Conservation (phyloP, 768 basidiomycete genomes). For the Pleurotus salmoneostramineus region DNA sequence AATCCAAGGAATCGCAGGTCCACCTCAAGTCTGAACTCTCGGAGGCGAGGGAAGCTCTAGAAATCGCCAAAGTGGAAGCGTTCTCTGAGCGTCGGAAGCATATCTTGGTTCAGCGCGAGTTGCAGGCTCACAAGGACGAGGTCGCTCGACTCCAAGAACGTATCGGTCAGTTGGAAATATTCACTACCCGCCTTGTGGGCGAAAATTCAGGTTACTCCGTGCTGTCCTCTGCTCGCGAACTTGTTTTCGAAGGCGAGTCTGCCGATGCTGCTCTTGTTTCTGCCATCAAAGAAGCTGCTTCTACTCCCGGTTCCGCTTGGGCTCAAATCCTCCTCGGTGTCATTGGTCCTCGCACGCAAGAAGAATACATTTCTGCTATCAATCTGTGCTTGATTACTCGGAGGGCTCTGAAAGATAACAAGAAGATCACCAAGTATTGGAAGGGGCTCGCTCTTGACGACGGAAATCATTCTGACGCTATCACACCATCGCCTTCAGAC, state of each 20-base stretch:
- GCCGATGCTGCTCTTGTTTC: constrained; percentile 39
- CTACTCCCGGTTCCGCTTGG: constrained; percentile 36
- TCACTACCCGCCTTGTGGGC: constrained; percentile 33
- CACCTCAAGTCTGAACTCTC: background rate
- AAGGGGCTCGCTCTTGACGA: constrained; percentile 28
- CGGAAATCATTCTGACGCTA: constrained; percentile 4
- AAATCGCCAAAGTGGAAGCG: constrained; percentile 21
- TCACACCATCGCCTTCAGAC: constrained; percentile 18
- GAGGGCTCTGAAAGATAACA: constrained; percentile 25
- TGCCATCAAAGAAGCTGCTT: constrained; percentile 38
- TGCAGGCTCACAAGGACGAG: constrained; percentile 22
- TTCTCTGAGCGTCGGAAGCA: constrained; percentile 23
- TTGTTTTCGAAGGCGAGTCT: constrained; percentile 24
- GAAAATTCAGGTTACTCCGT: constrained; percentile 28
- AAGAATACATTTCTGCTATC: constrained; percentile 29
- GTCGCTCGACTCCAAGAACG: constrained; percentile 19
- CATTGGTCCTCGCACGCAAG: constrained; percentile 24
- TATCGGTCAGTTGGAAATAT: constrained; percentile 26
- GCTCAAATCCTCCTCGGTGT: constrained; percentile 33
- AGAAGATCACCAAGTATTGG: constrained; percentile 33
- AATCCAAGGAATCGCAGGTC: constrained; percentile 15
- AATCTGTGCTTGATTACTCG: constrained; percentile 25
- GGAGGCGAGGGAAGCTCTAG: constrained; percentile 22
- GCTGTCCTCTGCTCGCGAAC: constrained; percentile 23
- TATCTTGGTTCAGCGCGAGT: constrained; percentile 15